Evolutionary conservation across 2,329 filamentous ascomycete genomes (phyloP), one percentile per base, ranked within the genome.

Genomic region (Tolypocladium cylindrosporum): DNA sequence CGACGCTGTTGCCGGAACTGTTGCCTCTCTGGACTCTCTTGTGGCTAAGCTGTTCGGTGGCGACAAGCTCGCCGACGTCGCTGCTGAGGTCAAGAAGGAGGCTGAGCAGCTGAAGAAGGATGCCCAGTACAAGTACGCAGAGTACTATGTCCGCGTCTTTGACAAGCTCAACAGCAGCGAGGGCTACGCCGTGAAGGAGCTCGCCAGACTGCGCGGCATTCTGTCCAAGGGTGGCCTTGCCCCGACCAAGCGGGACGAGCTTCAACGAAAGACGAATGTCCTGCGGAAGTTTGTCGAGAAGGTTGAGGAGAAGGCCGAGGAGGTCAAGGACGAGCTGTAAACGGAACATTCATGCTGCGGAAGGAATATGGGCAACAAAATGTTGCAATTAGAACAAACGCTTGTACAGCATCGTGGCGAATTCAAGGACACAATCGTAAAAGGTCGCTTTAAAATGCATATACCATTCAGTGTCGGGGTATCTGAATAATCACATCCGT

Each of bases 71-170:
- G 77, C 83, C 51, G 84, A 87, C 62, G 82, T 91, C 27, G 79
- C 84, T 40, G 79, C 80, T 50, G 88, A 95, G 74, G 80, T 89
- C 56, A 87, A 88, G 78, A 87, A 88, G 77, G 83, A 85, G 61
- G 86, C 86, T 27, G 80, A 81, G 65, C 77, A 75, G 55, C 72
- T 94, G 56, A 83, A 87, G 75, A 86, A 82, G 56, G 72, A 77
- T 61, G 77, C 76, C 14, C 77, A 84, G 73, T 74, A 87, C 73
- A 90, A 90, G 79, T 96, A 93, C 70, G 90, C 90, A 53, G 83
- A 92, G 75, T 99, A 99, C 83, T 97, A 99, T 74, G 80, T 94
- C 72, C 90, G 90, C 72, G 91, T 96, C 57, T 88, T 94, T 61
- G 84, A 90, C 71, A 97, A 97, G 85, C 77, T 94, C 62, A 80